Base-by-base conservation (phyloP, 2,329 filamentous ascomycete species). In the Aspergillus versicolor region DNA sequence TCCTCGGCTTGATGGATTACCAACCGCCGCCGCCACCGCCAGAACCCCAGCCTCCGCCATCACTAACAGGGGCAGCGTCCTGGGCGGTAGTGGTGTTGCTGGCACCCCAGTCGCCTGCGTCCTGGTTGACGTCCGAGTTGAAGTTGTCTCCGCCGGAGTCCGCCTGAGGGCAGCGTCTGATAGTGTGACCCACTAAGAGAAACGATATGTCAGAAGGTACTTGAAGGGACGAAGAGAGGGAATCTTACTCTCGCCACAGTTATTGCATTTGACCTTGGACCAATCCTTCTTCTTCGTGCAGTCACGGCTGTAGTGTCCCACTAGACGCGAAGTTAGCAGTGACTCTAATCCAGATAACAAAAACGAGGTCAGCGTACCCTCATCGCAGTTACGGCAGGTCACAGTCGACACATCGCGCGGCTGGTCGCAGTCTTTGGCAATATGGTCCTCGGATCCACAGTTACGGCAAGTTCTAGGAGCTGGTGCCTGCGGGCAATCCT, bases 391-490 rank as follows among this genome's bases (percentile, higher is more conserved):
- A 12, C 75, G 75, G 66, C 77, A 80, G 5, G 67, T 73, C 30
- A 79, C 70, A 12, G 65, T 74, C 1, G 71, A 70, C 19, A 72
- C 64, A 52, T 78, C 70, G 12, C 72, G 73, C 21, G 75, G 75
- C 54, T 77, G 64, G 24, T 76, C 74, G 44, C 77, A 80, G 1
- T 79, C 77, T 34, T 67, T 70, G 1, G 73, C 68, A 3, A 75
- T 70, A 52, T 80, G 77, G 4, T 77, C 75, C 63, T 77, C 71
- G 3, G 75, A 75, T 74, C 75, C 76, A 63, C 78, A 80, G 63
- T 80, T 79, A 24, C 72, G 72, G 59, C 79, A 81, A 45, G 73
- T 65, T 46, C 70, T 71, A 19, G 69, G 64, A 43, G 69, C 69
- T 48, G 67, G 59, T 8, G 64, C 65, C 46, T 73, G 68, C 13